Base-by-base conservation (phyloP, 1,139 yeast species). In the Torulaspora pretoriensis region DNA sequence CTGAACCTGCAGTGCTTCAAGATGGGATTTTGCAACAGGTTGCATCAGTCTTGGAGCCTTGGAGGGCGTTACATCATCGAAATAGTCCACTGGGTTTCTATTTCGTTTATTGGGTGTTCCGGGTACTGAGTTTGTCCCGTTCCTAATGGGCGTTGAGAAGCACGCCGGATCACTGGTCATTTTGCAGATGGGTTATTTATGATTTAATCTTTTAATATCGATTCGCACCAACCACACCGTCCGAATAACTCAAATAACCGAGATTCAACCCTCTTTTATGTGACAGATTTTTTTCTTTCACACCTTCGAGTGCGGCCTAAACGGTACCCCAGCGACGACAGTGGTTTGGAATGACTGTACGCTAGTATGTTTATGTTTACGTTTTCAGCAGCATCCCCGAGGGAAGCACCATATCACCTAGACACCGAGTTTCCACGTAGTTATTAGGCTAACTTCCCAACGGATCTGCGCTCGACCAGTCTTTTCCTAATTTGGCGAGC, bases 21-120 rank as follows among this genome's bases (percentile, higher is more conserved):
- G 33, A 17, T 28, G 27, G 9, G 38, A 40, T 22, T 27, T 14
- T 14, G 38, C 38, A 6, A 22, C 24, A 7, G 41, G 37, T 14
- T 24, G 38, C 35, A 38, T 16, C n/a, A 44, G 36, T 13, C 42
- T 34, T 33, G 47, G 43, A 7, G 43, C 45, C 29, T 40, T 44
- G 3, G 47, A 40, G 3, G 47, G 47, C 6, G 47, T 44, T 7
- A 36, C 28, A 12, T 44, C 28, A 8, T 29, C 19, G 24, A 28
- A 29, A 2, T 28, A 14, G 3, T 31, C 35, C 8, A 26, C 17
- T 10, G 12, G 38, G 23, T 37, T 35, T 29, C 45, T 37, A 12
- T 29, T 34, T 35, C 40, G 43, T 26, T 44, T 44, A 3, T 32
- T 29, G n/a, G 47, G 47, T n/a, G 47, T 40, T 22, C 26, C 39